These are phyloP conservation scores for Neopestalotiopsis sp. DNA, from an alignment of 2,329 filamentous ascomycete species.

Conservation along the genomic window DNA sequence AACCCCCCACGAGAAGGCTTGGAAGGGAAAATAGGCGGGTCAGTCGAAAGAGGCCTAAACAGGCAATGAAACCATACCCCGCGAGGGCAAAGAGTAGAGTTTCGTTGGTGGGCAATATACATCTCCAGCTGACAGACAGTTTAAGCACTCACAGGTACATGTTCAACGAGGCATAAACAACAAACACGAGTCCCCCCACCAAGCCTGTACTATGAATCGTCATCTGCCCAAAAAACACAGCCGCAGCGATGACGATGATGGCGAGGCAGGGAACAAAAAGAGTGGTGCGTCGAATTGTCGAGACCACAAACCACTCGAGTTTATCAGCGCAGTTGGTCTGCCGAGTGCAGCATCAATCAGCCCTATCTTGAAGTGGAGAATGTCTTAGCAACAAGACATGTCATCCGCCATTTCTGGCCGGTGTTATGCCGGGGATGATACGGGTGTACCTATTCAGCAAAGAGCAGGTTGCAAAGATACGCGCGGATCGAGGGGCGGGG, in stretches of 20 bases:
- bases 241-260: neutral
- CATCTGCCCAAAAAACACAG: neutral
- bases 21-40: neutral
- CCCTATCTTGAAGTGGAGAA: neutral
- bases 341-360: neutral
- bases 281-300: neutral
- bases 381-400: neutral
- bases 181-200: neutral
- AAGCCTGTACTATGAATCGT: neutral
- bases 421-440: neutral
- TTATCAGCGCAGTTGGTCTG: neutral
- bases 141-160: neutral
- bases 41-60: neutral
- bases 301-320: conserved; percentile 2
- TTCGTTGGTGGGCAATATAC: neutral
- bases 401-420: neutral
- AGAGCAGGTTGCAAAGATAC: neutral
- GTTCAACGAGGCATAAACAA: neutral
- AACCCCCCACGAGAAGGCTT: neutral
- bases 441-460: no score
- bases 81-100: neutral
- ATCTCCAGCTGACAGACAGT: no score
- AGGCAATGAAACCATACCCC: neutral
- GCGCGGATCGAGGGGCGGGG: neutral
- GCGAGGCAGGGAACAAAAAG: neutral